Evolutionary conservation across 108 stramenopile species (phyloP).

Genomic region (Nitzschia inconspicua): DNA sequence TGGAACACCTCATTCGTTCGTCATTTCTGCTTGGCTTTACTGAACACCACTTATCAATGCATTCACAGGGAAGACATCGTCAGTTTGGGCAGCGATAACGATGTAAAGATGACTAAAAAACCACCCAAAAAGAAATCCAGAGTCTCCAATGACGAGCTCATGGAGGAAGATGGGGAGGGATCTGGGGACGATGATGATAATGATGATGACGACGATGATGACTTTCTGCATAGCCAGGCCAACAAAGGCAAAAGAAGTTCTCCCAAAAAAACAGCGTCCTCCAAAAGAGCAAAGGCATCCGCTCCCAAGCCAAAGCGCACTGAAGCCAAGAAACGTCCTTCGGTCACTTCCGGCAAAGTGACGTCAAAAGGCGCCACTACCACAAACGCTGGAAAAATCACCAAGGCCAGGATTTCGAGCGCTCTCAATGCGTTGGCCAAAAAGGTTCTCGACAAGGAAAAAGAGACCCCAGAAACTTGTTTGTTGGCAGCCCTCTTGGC

Average conservation of each 20-base stretch:
- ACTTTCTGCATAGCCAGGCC: neutral
- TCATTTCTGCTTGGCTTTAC: too few relatives aligned
- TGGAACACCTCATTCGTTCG: too few relatives aligned
- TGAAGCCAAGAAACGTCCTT: neutral
- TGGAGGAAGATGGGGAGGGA: slow-evolving; percentile 8
- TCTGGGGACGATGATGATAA: slow-evolving; percentile 16
- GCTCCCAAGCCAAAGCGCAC: neutral
- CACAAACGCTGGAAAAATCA: neutral
- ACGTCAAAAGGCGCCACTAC: neutral
- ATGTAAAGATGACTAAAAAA: too few relatives aligned
- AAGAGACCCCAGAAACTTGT: slow-evolving; percentile 29
- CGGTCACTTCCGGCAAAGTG: neutral
- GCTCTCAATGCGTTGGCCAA: slow-evolving; percentile 28
- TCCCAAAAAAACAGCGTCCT: neutral
- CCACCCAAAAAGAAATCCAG: slow-evolving; percentile 5
- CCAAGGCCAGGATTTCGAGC: slow-evolving; percentile 1
- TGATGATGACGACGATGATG: slow-evolving; percentile 12
- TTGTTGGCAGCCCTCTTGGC: slow-evolving; percentile 52
- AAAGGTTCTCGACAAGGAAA: slow-evolving; percentile 19
- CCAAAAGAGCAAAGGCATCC: neutral
- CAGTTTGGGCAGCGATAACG: slow-evolving; percentile 3
- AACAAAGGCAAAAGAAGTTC: neutral
- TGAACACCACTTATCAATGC: neutral
- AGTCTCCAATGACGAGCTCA: too few relatives aligned
- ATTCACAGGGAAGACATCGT: neutral